Percentiles rank a stretch among this genome's conserved stretches.
These are phyloP conservation scores for Beauveria caledonica DNA, from an alignment of 2,329 filamentous ascomycete species.

Conservation along the genomic window DNA sequence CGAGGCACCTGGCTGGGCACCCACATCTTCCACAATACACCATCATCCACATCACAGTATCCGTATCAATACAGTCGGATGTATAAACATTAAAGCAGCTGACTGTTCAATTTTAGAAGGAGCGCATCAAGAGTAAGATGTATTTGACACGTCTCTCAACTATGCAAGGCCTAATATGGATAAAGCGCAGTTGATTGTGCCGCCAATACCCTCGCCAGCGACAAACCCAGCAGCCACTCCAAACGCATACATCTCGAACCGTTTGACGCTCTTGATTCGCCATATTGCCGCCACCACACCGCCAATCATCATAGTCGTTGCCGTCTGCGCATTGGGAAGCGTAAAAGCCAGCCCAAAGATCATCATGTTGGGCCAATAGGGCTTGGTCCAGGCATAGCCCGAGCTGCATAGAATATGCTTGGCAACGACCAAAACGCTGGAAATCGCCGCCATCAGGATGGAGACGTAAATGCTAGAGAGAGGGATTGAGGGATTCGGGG, in stretches of 20 bases:
- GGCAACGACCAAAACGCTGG: neutral
- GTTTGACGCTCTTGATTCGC: neutral
- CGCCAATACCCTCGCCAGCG: conserved; percentile 8
- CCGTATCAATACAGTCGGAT: too few species aligned
- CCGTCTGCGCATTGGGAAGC: conserved; percentile 9
- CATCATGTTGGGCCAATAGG: conserved; percentile 11
- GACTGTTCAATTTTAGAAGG: too few species aligned
- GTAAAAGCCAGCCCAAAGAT: conserved; percentile 10
- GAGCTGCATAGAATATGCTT: neutral
- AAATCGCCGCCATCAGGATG: neutral
- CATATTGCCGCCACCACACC: neutral
- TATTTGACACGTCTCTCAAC: neutral
- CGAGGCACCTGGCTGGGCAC: too few species aligned
- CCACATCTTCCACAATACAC: too few species aligned
- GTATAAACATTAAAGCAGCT: too few species aligned
- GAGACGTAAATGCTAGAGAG: conserved; percentile 3
- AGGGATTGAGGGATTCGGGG: conserved; percentile 5
- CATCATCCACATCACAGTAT: too few species aligned
- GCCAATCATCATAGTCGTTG: conserved; percentile 10
- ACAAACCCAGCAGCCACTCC: conserved; percentile 10
- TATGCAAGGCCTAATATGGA: conserved; percentile 2
- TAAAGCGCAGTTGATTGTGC: conserved; percentile 8
- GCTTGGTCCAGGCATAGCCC: neutral
- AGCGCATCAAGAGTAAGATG: too few species aligned
- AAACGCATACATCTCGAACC: conserved; percentile 10